Conservation (phyloP, 1,284 basidiomycete genomes). For the Abortiporus biennis region DNA sequence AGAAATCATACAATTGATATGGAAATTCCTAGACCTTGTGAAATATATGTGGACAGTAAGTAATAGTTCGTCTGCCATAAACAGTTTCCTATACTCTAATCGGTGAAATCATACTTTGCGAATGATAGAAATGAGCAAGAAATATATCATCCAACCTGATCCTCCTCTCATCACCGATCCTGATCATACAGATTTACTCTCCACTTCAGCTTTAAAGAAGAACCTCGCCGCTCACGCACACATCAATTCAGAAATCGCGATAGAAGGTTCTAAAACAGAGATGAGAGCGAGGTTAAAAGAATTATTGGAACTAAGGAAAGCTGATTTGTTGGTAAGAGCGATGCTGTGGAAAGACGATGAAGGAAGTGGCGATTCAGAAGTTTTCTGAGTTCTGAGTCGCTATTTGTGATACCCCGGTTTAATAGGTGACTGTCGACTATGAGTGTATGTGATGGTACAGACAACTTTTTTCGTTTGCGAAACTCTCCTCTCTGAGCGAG, state of each 20-base stretch:
- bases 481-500: not conserved
- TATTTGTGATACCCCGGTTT: not conserved
- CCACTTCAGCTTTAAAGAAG: constrained; percentile 39
- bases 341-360: constrained; percentile 29
- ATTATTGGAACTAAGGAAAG: constrained; percentile 34
- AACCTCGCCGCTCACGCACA: constrained; percentile 48
- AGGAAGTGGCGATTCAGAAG: not conserved
- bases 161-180: constrained; percentile 47
- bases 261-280: constrained; percentile 22
- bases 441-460: not conserved
- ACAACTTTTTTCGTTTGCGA: not conserved
- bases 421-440: not conserved
- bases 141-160: constrained; percentile 40
- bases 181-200: constrained; percentile 32
- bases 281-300: constrained; percentile 25
- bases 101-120: not conserved
- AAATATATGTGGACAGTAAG: constrained; percentile 48
- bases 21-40: constrained; percentile 46
- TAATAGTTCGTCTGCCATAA: not conserved
- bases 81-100: not conserved
- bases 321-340: constrained; percentile 44
- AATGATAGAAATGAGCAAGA: constrained; percentile 32
- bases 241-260: constrained; percentile 21
- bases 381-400: not conserved
- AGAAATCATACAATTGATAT: constrained; percentile 34